Percentiles rank a stretch among this genome's conserved stretches.
Conservation (phyloP, 2,329 filamentous ascomycete species). For the Paecilomyces niveus region DNA sequence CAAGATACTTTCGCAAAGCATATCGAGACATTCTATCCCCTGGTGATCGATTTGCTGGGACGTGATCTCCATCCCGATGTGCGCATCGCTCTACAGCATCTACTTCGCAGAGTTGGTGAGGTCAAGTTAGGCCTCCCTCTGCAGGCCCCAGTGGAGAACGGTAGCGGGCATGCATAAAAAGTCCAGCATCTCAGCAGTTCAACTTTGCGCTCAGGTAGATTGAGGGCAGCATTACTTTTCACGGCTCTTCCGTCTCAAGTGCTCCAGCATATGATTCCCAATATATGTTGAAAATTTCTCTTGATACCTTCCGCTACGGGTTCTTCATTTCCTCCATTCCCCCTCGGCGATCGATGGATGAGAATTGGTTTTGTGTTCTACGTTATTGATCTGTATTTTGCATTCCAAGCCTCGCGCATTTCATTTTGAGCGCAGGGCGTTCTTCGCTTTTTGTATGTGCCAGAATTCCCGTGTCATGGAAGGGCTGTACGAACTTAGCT, state of each 20-base stretch:
- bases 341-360: conserved; percentile 1
- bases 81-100: conserved; percentile 65
- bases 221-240: conserved; percentile 10
- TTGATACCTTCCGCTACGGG: conserved; percentile 4
- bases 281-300: conserved; percentile 6
- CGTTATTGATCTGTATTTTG: conserved; percentile 1
- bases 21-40: conserved; percentile 75
- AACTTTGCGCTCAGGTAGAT: conserved; percentile 21
- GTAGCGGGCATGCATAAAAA: conserved; percentile 23
- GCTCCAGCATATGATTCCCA: conserved; percentile 4
- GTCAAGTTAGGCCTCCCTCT: conserved; percentile 46
- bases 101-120: conserved; percentile 79
- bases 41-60: conserved; percentile 72
- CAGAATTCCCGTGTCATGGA: not conserved
- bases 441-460: not conserved
- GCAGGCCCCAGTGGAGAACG: conserved; percentile 17
- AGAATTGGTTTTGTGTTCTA: not conserved
- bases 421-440: not conserved
- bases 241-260: not conserved
- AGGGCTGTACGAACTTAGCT: not conserved
- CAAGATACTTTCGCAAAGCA: conserved; percentile 72
- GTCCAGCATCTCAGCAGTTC: conserved; percentile 26
- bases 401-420: not conserved
- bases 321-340: not conserved
- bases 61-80: conserved; percentile 78